Conservation (phyloP, 1,284 basidiomycete genomes). For the Heterobasidion occidentale region DNA sequence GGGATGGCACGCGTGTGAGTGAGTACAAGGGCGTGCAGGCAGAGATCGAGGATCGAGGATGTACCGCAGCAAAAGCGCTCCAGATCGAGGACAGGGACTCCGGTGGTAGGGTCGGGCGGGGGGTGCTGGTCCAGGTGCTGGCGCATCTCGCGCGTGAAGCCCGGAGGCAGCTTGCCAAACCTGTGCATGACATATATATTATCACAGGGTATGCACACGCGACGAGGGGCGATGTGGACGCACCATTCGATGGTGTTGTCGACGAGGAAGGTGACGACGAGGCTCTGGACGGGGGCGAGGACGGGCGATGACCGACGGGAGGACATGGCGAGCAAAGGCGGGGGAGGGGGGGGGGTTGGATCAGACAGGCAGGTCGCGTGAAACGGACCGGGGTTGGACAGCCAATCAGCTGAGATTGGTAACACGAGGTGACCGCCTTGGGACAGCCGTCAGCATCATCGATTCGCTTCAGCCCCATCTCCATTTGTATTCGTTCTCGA, state of each 20-base stretch:
- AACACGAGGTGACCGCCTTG: no score
- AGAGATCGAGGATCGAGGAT: conserved; percentile 14
- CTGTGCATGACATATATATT: conserved; percentile 14
- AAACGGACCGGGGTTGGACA: no score
- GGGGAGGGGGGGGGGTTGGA: no score
- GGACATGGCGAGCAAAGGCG: background rate
- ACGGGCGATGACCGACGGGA: background rate
- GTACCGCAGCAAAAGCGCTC: conserved; percentile 70
- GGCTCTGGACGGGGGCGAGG: conserved; percentile 32
- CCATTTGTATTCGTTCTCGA: no score
- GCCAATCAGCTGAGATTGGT: no score
- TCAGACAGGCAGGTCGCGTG: no score
- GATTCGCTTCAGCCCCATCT: background rate
- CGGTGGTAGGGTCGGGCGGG: conserved; percentile 43
- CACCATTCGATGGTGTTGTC: conserved; percentile 75
- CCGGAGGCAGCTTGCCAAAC: conserved; percentile 69
- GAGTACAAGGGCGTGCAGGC: background rate
- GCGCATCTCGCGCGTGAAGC: conserved; percentile 66
- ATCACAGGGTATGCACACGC: no score
- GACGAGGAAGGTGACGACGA: conserved; percentile 62
- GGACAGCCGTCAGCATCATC: background rate
- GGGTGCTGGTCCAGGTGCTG: conserved; percentile 52
- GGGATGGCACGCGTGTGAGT: background rate
- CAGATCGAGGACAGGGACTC: conserved; percentile 62
- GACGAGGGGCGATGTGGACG: conserved; percentile 15